Conservation (phyloP, 345 rosid species). For the Gossypioides kirkii region DNA sequence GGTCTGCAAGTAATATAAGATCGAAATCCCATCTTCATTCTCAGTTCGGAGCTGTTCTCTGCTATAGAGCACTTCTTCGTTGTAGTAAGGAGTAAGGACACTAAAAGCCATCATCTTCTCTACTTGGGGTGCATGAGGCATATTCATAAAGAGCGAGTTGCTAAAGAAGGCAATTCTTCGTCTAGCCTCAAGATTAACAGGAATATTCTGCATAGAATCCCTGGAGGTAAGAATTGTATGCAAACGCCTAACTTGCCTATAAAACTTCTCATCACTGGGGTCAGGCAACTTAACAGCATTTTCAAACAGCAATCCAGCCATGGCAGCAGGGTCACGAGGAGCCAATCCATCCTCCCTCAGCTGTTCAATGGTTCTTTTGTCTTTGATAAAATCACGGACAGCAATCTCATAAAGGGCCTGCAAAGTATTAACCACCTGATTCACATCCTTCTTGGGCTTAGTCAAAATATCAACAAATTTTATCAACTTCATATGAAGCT, state of each 20-base stretch:
- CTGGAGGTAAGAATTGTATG: conserved; percentile 81
- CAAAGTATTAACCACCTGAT: conserved; percentile 66
- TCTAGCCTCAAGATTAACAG: conserved; percentile 85
- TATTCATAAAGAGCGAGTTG: conserved; percentile 91
- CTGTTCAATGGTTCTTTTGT: conserved; percentile 59
- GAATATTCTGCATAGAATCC: conserved; percentile 85
- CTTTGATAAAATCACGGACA: conserved; percentile 65
- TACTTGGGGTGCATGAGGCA: conserved; percentile 98
- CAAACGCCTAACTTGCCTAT: conserved; percentile 81
- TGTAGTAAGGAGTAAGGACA: conserved; percentile 89
- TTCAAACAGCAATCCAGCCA: conserved; percentile 73
- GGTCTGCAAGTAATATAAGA: conserved; percentile 79
- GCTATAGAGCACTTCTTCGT: conserved; percentile 83
- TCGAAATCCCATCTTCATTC: conserved; percentile 95
- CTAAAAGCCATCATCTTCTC: conserved; percentile 98
- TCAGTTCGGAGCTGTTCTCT: conserved; percentile 80
- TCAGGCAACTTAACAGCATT: conserved; percentile 74
- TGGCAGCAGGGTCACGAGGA: conserved; percentile 66
- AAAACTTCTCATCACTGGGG: conserved; percentile 57
- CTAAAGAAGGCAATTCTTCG: conserved; percentile 95
- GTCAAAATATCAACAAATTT: conserved; percentile 58
- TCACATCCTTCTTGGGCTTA: conserved; percentile 47
- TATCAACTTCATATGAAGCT: conserved; percentile 60
- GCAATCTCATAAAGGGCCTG: conserved; percentile 90
- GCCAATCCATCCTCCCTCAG: conserved; percentile 68